phyloP scores from a whole-genome alignment of 169 alveolate genomes.

The Theileria sp. region DNA sequence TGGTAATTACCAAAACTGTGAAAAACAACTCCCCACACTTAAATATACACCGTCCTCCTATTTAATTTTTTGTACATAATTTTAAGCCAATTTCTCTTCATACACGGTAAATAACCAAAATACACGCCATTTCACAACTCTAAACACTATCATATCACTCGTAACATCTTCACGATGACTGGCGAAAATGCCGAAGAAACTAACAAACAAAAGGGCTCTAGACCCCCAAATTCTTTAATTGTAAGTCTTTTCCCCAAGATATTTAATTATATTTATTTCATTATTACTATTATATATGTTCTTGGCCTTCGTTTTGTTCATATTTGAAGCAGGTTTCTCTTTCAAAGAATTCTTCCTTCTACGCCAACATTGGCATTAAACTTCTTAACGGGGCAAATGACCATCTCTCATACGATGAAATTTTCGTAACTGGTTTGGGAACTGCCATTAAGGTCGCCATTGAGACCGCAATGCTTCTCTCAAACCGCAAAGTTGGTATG shows the following conservation, averaged over 20 bases:
- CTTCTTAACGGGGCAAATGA: slow-evolving; percentile 69
- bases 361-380: slow-evolving; percentile 69
- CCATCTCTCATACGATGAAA: slow-evolving; percentile 67
- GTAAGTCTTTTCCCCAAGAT: slow-evolving; percentile 7
- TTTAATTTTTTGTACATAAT: background rate
- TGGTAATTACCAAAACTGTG: background rate
- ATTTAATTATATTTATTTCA: background rate
- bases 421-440: slow-evolving; percentile 70
- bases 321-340: slow-evolving; percentile 55
- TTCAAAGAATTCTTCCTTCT: slow-evolving; percentile 67
- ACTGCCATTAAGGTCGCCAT: slow-evolving; percentile 74
- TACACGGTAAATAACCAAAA: background rate
- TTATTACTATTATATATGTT: background rate
- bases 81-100: background rate
- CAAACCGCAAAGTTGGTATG: slow-evolving; percentile 67
- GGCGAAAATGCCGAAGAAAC: background rate
- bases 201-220: slow-evolving; percentile 21
- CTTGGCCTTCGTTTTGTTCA: background rate
- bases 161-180: background rate
- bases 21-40: slow-evolving; percentile 17
- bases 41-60: background rate
- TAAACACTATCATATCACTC: background rate
- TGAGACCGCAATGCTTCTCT: slow-evolving; percentile 70
- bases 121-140: background rate
- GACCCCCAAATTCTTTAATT: slow-evolving; percentile 42